Conservation (phyloP, 2,329 filamentous ascomycete species). For the Leptographium radiaticola region DNA sequence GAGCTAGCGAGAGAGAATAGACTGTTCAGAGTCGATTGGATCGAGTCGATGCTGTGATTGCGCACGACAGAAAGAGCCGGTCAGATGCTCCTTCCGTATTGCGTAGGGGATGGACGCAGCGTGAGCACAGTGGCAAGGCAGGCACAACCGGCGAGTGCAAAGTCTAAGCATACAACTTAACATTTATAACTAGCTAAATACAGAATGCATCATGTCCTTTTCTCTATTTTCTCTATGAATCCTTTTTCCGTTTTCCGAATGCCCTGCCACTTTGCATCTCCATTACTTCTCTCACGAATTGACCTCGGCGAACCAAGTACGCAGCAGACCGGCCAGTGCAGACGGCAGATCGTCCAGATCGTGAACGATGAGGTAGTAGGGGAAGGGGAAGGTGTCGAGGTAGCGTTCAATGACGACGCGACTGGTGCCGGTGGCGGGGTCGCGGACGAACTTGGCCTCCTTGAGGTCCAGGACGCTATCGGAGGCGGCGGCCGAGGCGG, state of each 20-base stretch:
- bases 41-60: too few relatives aligned
- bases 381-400: conserved; percentile 90
- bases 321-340: conserved; percentile 74
- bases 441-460: conserved; percentile 68
- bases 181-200: neutral
- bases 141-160: too few relatives aligned
- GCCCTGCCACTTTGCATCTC: neutral
- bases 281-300: neutral
- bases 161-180: too few relatives aligned
- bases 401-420: conserved; percentile 78
- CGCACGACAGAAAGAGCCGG: too few relatives aligned
- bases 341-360: conserved; percentile 83
- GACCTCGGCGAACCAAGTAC: conserved; percentile 86
- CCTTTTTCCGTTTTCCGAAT: neutral
- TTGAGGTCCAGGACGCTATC: conserved; percentile 77
- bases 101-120: too few relatives aligned
- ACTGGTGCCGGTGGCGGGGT: conserved; percentile 40
- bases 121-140: too few relatives aligned
- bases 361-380: conserved; percentile 90
- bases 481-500: conserved; percentile 25
- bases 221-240: neutral
- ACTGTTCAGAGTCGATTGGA: too few relatives aligned
- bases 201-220: neutral
- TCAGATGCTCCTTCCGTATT: too few relatives aligned
- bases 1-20: too few relatives aligned